Evolutionary conservation across 2,329 filamentous ascomycete species (phyloP), one percentile per base, ranked within the genome.

Genomic region (Fusarium oligoseptatum): DNA sequence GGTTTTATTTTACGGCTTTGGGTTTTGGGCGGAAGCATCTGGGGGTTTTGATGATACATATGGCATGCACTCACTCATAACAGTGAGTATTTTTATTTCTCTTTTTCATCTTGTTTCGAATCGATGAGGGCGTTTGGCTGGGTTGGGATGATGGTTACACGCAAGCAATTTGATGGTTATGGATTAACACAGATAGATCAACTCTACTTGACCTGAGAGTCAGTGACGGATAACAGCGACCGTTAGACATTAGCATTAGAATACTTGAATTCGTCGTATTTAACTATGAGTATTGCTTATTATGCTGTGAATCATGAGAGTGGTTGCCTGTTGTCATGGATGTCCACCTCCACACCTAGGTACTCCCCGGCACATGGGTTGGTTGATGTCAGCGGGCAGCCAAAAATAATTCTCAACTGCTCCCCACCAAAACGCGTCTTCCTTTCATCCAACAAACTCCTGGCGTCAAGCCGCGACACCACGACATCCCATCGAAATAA

Each of bases 341-440:
- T 39, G 14, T 15, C 43, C 55, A 64, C 50, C 20, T 22, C 41
- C 41, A 45, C 20, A 32, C 29, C 9, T 11, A n/a, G n/a, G n/a
- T n/a, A 32, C 29, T 32, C 29, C 32, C 11, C 7, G 61, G 36
- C 39, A 67, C 61, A 73, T 60, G 37, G 32, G 17, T 37, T 60
- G 34, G 34, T 72, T 76, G 67, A 78, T 78, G 74, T 74, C 77
- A 78, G 75, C 64, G 32, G 34, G 34, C 55, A 68, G 48, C 74
- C 71, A 63, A 71, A 73, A 78, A 72, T 66, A 57, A 60, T 48
- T 36, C 60, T 11, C 56, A 63, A 60, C 29, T 66, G 64, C 64
- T 73, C 76, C 61, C 68, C 60, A 74, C 71, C 67, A 74, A 76
- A 79, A 74, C 77, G 77, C 73, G 66, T 74, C 41, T 60, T 68